Conservation (phyloP, 1,284 basidiomycete species). For the Fomitopsis schrenkii region DNA sequence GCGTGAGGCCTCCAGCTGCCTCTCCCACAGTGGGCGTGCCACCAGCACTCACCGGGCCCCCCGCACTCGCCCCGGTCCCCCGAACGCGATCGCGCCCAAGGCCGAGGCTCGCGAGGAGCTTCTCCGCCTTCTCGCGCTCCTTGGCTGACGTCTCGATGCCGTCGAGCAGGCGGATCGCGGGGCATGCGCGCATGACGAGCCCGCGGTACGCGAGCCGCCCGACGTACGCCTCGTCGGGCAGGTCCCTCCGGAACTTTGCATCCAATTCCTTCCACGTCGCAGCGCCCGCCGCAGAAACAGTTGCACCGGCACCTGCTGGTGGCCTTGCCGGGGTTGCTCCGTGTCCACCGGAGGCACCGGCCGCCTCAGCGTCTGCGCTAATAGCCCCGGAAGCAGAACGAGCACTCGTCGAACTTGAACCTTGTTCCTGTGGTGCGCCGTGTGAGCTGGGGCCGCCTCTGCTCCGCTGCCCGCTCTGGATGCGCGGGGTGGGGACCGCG, state of each 20-base stretch:
- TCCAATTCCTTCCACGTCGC: conserved; percentile 72
- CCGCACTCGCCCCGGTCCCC: conserved; percentile 25
- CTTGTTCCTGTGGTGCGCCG: neutral
- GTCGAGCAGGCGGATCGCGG: conserved; percentile 68
- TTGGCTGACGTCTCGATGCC: conserved; percentile 76
- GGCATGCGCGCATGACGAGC: conserved; percentile 74
- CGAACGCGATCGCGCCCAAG: conserved; percentile 29
- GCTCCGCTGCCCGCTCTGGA: neutral
- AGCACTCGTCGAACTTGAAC: neutral
- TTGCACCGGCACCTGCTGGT: neutral
- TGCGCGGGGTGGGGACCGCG: neutral
- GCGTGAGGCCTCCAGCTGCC: neutral
- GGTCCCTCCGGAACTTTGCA: conserved; percentile 78
- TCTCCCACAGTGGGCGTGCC: neutral
- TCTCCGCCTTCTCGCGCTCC: conserved; percentile 78
- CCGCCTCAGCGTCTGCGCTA: conserved; percentile 10
- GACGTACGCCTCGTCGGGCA: conserved; percentile 85
- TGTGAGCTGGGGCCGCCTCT: neutral
- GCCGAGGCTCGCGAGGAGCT: conserved; percentile 56
- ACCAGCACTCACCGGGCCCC: neutral
- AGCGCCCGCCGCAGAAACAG: conserved; percentile 22
- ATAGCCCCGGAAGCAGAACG: neutral
- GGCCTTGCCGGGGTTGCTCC: conserved; percentile 8
- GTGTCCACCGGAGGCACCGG: conserved; percentile 8
- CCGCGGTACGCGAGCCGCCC: conserved; percentile 86